These are phyloP conservation scores for Pythium phragmitis DNA, from an alignment of 352 stramenopile species.

Conservation along the genomic window DNA sequence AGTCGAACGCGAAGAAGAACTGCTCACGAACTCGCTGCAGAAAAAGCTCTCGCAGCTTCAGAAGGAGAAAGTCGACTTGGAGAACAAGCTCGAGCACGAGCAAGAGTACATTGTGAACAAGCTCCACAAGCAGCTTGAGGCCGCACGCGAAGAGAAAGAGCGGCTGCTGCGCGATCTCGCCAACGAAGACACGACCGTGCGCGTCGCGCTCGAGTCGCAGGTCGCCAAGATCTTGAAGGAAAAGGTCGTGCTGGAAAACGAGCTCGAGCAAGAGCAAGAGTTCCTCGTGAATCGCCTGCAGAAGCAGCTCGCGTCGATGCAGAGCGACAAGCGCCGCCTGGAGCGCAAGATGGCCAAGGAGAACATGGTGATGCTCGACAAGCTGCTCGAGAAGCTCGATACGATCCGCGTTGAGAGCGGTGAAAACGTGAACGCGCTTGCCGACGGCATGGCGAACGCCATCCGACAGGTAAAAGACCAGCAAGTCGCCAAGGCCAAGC, in stretches of 20 bases:
- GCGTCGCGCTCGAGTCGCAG: conserved; percentile 71
- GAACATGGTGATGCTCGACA: conserved; percentile 63
- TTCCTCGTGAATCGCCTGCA: conserved; percentile 85
- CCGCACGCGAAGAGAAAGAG: conserved; percentile 67
- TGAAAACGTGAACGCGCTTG: conserved; percentile 61
- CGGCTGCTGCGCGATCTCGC: conserved; percentile 64
- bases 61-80: conserved; percentile 89
- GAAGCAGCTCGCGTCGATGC: conserved; percentile 72
- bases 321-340: conserved; percentile 68
- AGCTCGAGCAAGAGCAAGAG: conserved; percentile 87
- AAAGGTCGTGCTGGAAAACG: conserved; percentile 85
- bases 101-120: conserved; percentile 94
- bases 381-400: conserved; percentile 67
- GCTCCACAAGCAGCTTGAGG: conserved; percentile 82
- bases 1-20: conserved; percentile 89
- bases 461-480: conserved; percentile 30
- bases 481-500: conserved; percentile 46
- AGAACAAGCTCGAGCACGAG: conserved; percentile 91
- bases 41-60: conserved; percentile 88
- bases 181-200: conserved; percentile 60
- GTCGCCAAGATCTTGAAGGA: conserved; percentile 80
- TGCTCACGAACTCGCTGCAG: conserved; percentile 88
- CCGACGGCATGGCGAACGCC: conserved; percentile 49
- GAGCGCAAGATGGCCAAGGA: conserved; percentile 78
- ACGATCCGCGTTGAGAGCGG: conserved; percentile 49